Evolutionary conservation across 1,139 yeast genomes (phyloP), one percentile per base, ranked within the genome.

Genomic region (Wickerhamomyces sp.): DNA sequence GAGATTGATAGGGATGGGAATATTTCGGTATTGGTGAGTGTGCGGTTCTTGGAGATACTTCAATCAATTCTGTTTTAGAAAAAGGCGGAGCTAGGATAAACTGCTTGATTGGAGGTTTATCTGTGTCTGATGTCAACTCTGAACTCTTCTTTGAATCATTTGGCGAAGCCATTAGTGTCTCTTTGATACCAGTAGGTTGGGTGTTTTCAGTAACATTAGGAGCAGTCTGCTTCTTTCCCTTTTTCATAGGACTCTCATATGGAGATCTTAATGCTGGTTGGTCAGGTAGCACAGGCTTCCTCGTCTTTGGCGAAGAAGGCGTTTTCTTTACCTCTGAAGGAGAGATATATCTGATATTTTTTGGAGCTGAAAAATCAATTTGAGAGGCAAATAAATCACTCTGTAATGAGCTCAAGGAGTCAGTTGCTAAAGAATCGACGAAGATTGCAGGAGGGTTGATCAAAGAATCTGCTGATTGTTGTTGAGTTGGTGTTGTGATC

Each of bases 401-500:
- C n/a, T 32, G 31, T 16, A 26, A 10, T n/a, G 47, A 39, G 16
- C 41, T 31, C 39, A 52, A 35, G 12, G 56, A 52, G 27, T 47
- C 44, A 14, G 35, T 46, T 28, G 51, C 46, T 16, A 40, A 38
- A 4, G 38, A 6, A 18, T 45, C 46, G 33, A 42, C 43, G 1
- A 48, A 28, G 26, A 49, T 20, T n/a, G 52, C 47, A 3, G 55
- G 56, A 9, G 55, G 55, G 8, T 9, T 17, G 7, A 36, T 39
- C 12, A 45, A 36, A 19, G 34, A 20, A 9, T 34, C 12, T 17
- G 26, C 38, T 22, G 31, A 19, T 7, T 37, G 35, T 27, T 52
- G 56, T 15, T 44, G 46, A 15, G 42, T 36, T 29, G 55, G 55
- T 15, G 55, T 51, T 5, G 46, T 36, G 17, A 46, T 43, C 35